phyloP scores from a whole-genome alignment of 1,284 basidiomycete genomes.

The Rhodotorula mucilaginosa region DNA sequence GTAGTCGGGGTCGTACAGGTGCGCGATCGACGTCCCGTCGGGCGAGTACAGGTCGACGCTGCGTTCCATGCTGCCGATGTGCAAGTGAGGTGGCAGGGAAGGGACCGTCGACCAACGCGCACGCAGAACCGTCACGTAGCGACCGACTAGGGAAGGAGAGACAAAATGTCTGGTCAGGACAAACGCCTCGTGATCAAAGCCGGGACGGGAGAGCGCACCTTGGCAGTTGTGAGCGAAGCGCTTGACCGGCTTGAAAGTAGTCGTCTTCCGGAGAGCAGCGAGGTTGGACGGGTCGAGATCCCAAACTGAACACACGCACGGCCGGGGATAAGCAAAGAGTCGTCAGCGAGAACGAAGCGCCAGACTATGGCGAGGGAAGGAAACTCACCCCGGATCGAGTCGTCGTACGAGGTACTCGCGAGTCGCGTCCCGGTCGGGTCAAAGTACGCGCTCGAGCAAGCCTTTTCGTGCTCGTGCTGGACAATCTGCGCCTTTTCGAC shows the following conservation, averaged over 20 bases:
- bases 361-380: too few species aligned
- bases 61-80: conserved; percentile 53
- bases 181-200: background rate
- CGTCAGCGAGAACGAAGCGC: background rate
- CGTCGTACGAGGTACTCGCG: conserved; percentile 53
- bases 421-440: conserved; percentile 52
- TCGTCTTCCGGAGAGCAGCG: conserved; percentile 3
- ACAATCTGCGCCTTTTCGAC: conserved; percentile 38
- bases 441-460: conserved; percentile 53
- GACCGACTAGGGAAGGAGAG: conserved; percentile 42
- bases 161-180: background rate
- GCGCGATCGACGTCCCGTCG: background rate
- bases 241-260: background rate
- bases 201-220: conserved; percentile 31
- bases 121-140: conserved; percentile 54
- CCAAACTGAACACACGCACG: conserved; percentile 47
- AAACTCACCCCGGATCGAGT: conserved; percentile 48
- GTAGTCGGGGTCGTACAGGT: conserved; percentile 23
- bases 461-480: conserved; percentile 50
- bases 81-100: conserved; percentile 49
- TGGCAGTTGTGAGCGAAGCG: conserved; percentile 51
- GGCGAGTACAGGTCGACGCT: conserved; percentile 49
- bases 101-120: conserved; percentile 53
- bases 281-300: conserved; percentile 45
- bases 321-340: background rate